Evolutionary conservation across 2,329 filamentous ascomycete genomes (phyloP).

Genomic region (Lachnellula subtilissima): DNA sequence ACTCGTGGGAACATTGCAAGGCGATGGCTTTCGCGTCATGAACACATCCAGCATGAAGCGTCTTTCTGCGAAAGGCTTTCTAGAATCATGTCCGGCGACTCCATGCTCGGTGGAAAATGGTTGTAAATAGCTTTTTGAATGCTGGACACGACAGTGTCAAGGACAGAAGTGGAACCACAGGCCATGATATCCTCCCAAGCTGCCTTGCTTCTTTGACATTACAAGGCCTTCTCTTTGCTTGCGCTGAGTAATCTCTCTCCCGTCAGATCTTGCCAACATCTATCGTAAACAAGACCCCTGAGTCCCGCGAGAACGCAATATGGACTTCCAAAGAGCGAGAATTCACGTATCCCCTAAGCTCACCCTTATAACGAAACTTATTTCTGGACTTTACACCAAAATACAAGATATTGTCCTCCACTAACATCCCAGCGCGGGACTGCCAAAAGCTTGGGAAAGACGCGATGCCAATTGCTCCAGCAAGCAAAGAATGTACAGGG

Average conservation of each 20-base stretch:
- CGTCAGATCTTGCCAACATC: constrained; percentile 40
- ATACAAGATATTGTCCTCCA: constrained; percentile 45
- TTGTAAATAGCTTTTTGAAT: constrained; percentile 52
- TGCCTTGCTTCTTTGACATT: constrained; percentile 52
- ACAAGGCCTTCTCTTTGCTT: constrained; percentile 50
- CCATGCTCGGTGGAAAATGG: constrained; percentile 47
- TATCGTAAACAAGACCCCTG: constrained; percentile 44
- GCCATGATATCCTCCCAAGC: constrained; percentile 44
- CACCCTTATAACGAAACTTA: constrained; percentile 47
- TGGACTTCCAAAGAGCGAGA: constrained; percentile 48
- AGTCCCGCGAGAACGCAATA: constrained; percentile 48
- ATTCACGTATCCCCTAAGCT: constrained; percentile 42
- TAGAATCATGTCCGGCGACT: constrained; percentile 45
- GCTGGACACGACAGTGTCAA: constrained; percentile 51
- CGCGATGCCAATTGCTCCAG: constrained; percentile 49
- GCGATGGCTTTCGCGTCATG: constrained; percentile 50
- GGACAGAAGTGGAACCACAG: constrained; percentile 45
- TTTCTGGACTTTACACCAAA: constrained; percentile 49
- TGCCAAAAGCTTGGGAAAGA: constrained; percentile 53
- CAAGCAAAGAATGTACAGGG: constrained; percentile 49
- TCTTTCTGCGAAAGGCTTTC: constrained; percentile 50
- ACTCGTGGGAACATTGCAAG: constrained; percentile 46
- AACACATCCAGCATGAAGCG: constrained; percentile 54
- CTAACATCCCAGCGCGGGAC: constrained; percentile 37
- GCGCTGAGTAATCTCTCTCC: constrained; percentile 44